Percentiles rank a stretch among this genome's conserved stretches.
Evolutionary conservation across 441 rosid species (phyloP).

Genomic region (Erodium trifolium): DNA sequence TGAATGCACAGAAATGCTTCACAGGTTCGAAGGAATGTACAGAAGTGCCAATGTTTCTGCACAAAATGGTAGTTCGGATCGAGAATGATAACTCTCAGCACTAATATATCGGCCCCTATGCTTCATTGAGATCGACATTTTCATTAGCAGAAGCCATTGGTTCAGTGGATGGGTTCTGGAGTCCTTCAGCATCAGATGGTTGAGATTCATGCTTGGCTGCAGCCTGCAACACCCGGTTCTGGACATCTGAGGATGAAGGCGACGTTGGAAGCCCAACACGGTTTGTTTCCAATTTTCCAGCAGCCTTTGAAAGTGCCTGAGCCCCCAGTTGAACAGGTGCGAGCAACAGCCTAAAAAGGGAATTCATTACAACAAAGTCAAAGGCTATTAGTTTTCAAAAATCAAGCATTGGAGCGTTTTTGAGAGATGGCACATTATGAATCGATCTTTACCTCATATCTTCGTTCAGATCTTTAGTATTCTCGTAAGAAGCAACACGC

Average conservation of each 20-base stretch:
- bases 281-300: constrained; percentile 70
- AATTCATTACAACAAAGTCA: not conserved
- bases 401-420: too few species aligned
- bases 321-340: constrained; percentile 61
- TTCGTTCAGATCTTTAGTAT: constrained; percentile 53
- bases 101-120: constrained; percentile 23
- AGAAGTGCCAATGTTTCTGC: constrained; percentile 2
- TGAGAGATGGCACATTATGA: not conserved
- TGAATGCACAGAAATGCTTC: constrained; percentile 1
- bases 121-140: constrained; percentile 48
- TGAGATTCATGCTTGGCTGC: constrained; percentile 92
- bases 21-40: constrained; percentile 1
- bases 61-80: not conserved
- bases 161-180: constrained; percentile 36
- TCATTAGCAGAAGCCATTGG: constrained; percentile 26
- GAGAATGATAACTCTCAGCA: not conserved
- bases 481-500: constrained; percentile 56
- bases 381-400: too few species aligned
- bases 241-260: constrained; percentile 81
- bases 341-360: constrained; percentile 40
- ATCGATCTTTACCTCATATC: constrained; percentile 59
- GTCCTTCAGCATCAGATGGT: constrained; percentile 51
- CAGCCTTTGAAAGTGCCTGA: constrained; percentile 76
- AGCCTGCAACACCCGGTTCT: constrained; percentile 78
- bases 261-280: constrained; percentile 79